These are phyloP conservation scores for Wickerhamomyces hampshirensis DNA, from an alignment of 805 yeast genomes.

Conservation along the genomic window DNA sequence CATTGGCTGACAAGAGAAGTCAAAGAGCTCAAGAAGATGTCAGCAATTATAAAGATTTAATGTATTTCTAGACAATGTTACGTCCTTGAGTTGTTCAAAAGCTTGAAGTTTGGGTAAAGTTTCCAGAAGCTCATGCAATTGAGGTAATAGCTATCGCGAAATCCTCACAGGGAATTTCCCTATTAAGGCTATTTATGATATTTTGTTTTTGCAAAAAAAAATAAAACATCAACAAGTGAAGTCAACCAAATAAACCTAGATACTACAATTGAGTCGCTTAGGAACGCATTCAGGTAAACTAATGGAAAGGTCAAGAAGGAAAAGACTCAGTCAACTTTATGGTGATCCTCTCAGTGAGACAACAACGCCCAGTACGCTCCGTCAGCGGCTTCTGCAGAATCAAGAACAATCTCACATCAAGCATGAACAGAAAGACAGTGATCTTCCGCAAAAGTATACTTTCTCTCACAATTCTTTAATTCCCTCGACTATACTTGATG, in stretches of 20 bases:
- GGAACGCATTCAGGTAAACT: no score
- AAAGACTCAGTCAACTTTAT: constrained; percentile 25
- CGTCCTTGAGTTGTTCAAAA: no score
- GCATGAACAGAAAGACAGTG: constrained; percentile 1
- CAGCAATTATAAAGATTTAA: no score
- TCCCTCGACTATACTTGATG: constrained; percentile 62
- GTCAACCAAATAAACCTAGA: constrained; percentile 5
- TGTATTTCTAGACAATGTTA: no score
- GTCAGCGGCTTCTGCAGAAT: constrained; percentile 6
- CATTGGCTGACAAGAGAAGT: no score
- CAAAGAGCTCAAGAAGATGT: no score
- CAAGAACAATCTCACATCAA: neutral
- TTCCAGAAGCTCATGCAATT: no score
- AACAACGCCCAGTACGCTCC: constrained; percentile 13
- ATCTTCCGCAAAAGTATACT: constrained; percentile 1
- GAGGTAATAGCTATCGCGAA: no score
- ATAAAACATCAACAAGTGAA: constrained; percentile 1
- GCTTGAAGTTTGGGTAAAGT: no score
- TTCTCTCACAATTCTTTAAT: constrained; percentile 38
- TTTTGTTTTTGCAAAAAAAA: neutral
- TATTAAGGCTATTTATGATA: constrained; percentile 1
- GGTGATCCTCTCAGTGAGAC: constrained; percentile 15
- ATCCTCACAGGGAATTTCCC: neutral
- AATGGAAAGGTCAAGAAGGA: constrained; percentile 28
- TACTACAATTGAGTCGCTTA: no score